These are phyloP conservation scores for Polytrichum formosum DNA, from an alignment of 225 moss, liverwort and hornwort species.

Conservation along the genomic window DNA sequence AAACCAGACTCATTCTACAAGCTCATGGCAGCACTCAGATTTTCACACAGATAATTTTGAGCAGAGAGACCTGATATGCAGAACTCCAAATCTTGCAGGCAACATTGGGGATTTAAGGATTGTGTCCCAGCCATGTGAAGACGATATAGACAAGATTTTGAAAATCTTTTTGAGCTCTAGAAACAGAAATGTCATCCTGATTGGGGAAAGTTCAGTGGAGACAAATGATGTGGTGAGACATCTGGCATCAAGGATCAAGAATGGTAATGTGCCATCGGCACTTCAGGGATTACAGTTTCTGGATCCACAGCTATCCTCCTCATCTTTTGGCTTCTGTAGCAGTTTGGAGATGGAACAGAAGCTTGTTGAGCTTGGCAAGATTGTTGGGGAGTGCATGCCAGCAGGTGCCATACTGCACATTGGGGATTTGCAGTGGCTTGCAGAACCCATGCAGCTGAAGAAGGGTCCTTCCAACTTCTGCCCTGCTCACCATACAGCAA, in stretches of 20 bases:
- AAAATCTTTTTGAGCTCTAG: slow-evolving; percentile 37
- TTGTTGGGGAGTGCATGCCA: slow-evolving; percentile 72
- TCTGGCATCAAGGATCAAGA: slow-evolving; percentile 46
- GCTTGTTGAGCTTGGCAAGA: slow-evolving; percentile 60
- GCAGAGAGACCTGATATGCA: slow-evolving; percentile 3
- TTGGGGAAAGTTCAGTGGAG: slow-evolving; percentile 32
- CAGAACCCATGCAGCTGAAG: slow-evolving; percentile 54
- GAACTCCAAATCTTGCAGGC: slow-evolving; percentile 3
- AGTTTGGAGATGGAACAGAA: slow-evolving; percentile 70
- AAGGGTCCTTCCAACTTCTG: slow-evolving; percentile 46
- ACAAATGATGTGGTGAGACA: slow-evolving; percentile 38
- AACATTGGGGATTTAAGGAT: slow-evolving; percentile 6
- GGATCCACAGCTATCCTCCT: slow-evolving; percentile 58
- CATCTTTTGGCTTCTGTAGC: slow-evolving; percentile 59
- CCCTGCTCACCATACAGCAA: slow-evolving; percentile 48
- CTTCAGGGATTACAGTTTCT: slow-evolving; percentile 51
- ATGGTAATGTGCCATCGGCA: slow-evolving; percentile 35
- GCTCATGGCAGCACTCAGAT: slow-evolving; percentile 32
- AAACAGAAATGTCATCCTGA: slow-evolving; percentile 55
- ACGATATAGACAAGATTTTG: slow-evolving; percentile 49
- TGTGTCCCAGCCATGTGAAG: slow-evolving; percentile 19
- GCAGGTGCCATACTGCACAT: slow-evolving; percentile 69
- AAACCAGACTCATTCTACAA: slow-evolving; percentile 4
- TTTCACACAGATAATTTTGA: slow-evolving; percentile 6
- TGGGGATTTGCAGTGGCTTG: slow-evolving; percentile 83